These are phyloP conservation scores for Aspergillus avenaceus DNA, from an alignment of 495 filamentous ascomycete species.

Conservation along the genomic window DNA sequence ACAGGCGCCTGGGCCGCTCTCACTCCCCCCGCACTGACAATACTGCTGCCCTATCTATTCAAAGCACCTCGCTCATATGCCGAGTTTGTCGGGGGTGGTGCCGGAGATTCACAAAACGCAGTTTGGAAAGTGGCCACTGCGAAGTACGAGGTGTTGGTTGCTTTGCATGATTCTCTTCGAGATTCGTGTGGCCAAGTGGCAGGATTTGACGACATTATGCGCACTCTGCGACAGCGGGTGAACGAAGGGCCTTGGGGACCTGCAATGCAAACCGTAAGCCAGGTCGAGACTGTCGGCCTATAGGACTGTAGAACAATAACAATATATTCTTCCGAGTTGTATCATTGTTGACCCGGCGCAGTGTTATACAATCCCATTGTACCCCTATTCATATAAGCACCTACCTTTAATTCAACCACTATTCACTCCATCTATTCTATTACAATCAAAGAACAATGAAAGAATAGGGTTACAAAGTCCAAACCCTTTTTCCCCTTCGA, in stretches of 20 bases:
- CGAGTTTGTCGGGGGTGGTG: conserved; percentile 54
- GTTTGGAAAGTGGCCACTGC: conserved; percentile 58
- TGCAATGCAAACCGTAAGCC: conserved; percentile 21
- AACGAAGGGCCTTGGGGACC: conserved; percentile 43
- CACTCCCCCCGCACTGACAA: conserved; percentile 46
- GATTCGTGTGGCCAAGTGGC: conserved; percentile 24
- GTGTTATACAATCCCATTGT: not conserved
- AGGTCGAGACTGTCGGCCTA: conserved; percentile 35
- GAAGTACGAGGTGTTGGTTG: conserved; percentile 54
- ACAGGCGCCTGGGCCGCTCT: conserved; percentile 50
- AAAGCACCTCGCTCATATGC: conserved; percentile 54
- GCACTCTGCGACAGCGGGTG: conserved; percentile 38
- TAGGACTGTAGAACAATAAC: conserved; percentile 22
- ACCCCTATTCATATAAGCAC: conserved; percentile 1
- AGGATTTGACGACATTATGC: conserved; percentile 43
- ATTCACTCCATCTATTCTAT: not conserved
- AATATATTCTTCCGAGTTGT: not conserved
- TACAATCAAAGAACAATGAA: not conserved
- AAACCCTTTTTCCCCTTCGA: conserved; percentile 18
- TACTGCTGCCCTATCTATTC: conserved; percentile 56
- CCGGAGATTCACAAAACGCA: conserved; percentile 53
- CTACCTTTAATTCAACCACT: not conserved
- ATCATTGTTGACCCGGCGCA: not conserved
- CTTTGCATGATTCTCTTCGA: conserved; percentile 35
- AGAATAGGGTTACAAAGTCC: not conserved